Percentiles rank a stretch among this genome's conserved stretches.
These are phyloP conservation scores for Jaltomata sinuosa DNA, from an alignment of 257 asterid species.

Conservation along the genomic window DNA sequence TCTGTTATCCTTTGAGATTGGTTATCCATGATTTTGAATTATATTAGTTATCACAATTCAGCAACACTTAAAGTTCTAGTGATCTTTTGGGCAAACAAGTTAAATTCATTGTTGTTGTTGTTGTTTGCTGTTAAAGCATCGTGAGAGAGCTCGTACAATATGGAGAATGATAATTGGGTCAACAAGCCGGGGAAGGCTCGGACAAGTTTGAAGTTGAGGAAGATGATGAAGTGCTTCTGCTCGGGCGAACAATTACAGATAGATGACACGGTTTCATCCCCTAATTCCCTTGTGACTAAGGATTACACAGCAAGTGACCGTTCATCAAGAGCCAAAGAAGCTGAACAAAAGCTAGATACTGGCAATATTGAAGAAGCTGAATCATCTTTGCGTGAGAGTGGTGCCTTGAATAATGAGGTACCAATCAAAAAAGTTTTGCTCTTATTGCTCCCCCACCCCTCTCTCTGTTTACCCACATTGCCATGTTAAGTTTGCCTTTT, in stretches of 20 bases:
- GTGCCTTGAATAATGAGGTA: constrained; percentile 77
- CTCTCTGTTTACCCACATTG: neutral
- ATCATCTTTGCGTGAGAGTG: constrained; percentile 71
- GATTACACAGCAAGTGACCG: constrained; percentile 37
- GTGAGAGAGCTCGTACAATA: constrained; percentile 22
- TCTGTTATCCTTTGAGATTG: neutral
- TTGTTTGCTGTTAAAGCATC: constrained; percentile 15
- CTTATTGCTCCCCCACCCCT: neutral
- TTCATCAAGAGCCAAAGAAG: constrained; percentile 50
- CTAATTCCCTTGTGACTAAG: constrained; percentile 46
- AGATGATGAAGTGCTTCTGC: constrained; percentile 61
- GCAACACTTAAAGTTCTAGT: neutral
- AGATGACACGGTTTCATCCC: constrained; percentile 43
- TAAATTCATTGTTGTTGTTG: constrained; percentile 10
- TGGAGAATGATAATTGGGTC: constrained; percentile 40
- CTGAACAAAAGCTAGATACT: constrained; percentile 48
- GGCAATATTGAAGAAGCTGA: constrained; percentile 93
- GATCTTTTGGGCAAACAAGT: neutral
- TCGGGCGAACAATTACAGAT: constrained; percentile 41
- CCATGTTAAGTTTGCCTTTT: neutral
- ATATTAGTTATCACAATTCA: neutral
- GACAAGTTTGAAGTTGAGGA: constrained; percentile 24
- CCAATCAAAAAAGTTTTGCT: neutral
- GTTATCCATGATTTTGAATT: neutral
- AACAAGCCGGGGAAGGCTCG: constrained; percentile 17